These are phyloP conservation scores for Penicillium sp. DNA, from an alignment of 2,329 filamentous ascomycete genomes.

Conservation along the genomic window DNA sequence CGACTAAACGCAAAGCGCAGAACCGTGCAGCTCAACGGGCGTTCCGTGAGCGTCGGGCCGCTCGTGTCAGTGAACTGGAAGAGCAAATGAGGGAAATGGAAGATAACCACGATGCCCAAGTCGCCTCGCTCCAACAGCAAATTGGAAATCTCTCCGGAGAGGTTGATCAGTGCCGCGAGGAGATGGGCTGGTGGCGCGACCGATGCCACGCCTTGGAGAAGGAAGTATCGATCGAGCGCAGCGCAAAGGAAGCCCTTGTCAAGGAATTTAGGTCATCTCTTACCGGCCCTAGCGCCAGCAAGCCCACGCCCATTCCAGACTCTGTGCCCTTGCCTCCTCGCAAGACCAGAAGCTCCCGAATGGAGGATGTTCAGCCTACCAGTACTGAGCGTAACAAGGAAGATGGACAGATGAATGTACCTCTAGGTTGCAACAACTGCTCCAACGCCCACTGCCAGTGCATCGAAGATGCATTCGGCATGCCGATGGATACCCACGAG, in stretches of 20 bases:
- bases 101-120: constrained; percentile 45
- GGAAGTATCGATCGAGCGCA: constrained; percentile 51
- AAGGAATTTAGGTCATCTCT: constrained; percentile 41
- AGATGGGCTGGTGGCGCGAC: constrained; percentile 46
- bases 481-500: constrained; percentile 41
- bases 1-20: constrained; percentile 90
- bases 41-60: constrained; percentile 82
- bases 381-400: constrained; percentile 18
- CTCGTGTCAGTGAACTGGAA: constrained; percentile 69
- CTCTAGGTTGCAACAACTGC: constrained; percentile 64
- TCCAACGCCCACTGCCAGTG: constrained; percentile 62
- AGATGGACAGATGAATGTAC: constrained; percentile 35
- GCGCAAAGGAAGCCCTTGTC: constrained; percentile 43
- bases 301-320: constrained; percentile 28
- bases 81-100: constrained; percentile 50
- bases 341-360: constrained; percentile 18
- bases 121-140: constrained; percentile 54
- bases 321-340: constrained; percentile 41
- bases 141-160: constrained; percentile 60
- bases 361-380: constrained; percentile 19
- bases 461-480: constrained; percentile 54
- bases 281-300: constrained; percentile 18
- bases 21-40: constrained; percentile 88
- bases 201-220: constrained; percentile 63
- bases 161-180: constrained; percentile 61